Base-by-base conservation (phyloP, 768 basidiomycete species). In the Brasilioporus rufonigricans region DNA sequence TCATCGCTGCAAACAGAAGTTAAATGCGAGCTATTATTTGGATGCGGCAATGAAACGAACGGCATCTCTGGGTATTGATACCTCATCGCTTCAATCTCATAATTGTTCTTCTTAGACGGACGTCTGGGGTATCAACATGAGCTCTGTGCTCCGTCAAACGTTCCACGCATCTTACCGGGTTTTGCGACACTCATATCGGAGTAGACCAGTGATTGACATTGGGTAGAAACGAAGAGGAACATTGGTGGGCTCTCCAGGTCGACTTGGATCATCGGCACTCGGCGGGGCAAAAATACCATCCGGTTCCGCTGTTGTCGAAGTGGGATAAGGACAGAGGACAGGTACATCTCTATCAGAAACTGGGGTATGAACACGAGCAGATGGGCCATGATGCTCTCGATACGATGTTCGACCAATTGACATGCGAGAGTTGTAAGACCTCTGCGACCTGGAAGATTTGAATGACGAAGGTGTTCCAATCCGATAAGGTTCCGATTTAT, bases 341-440 rank as follows among this genome's bases (percentile, higher is more conserved):
- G 16, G 13, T 9, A 3, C 14, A 36, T 21, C 19, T 44, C 29
- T 45, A 24, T 44, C 40, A 8, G 24, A 26, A 7, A n/a, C 40
- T n/a, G 66, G 58, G 0, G 50, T 56, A 32, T 57, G 60, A 40
- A 26, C 29, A 19, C 50, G 57, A 26, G 62, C 48, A 32, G 51
- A 32, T 16, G 57, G 51, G 8, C 63, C 69, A 23, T 2, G 60
- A 39, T 69, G 51, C 9, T 40, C 52, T 44, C 63, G 65, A 47
- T 65, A 65, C 18, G 67, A 64, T 1, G 55, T 47, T 31, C 65
- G 64, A 11, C 64, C 68, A 21, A n/a, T 21, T 3, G 68, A 66
- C 19, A 24, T 50, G 50, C 36, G 38, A 55, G 64, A 61, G 46
- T 38, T 41, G 18, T 0, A 29, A 4, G 67, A 65, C 12, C n/a